Evolutionary conservation across 768 basidiomycete species (phyloP).

Genomic region (Boletus rubropictus): DNA sequence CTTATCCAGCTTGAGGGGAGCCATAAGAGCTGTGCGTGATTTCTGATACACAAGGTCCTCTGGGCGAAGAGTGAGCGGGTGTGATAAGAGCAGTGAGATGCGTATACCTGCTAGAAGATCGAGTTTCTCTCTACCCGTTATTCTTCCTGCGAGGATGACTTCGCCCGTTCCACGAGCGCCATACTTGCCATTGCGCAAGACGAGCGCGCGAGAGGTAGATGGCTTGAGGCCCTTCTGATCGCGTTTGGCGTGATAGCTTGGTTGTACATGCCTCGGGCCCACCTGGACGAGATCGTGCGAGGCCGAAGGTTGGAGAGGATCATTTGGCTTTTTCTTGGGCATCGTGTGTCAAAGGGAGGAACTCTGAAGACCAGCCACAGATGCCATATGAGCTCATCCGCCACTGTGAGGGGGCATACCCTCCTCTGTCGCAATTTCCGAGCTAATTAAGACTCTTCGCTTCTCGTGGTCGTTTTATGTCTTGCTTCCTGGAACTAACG

Average conservation of each 20-base stretch:
- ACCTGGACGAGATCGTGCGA: constrained; percentile 46
- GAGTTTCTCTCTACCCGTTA: constrained; percentile 74
- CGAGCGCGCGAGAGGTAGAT: constrained; percentile 65
- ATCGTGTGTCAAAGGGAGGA: constrained; percentile 6
- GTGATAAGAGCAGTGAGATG: background rate
- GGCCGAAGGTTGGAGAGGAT: constrained; percentile 6
- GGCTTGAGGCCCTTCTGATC: constrained; percentile 50
- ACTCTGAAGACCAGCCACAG: background rate
- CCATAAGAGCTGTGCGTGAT: constrained; percentile 52
- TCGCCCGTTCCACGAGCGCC: constrained; percentile 70
- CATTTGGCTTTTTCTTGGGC: constrained; percentile 31
- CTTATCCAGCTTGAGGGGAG: constrained; percentile 58
- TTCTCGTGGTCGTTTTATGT: no score
- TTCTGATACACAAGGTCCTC: constrained; percentile 58
- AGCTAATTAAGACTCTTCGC: no score
- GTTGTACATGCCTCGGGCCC: constrained; percentile 49
- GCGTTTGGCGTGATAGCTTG: constrained; percentile 33
- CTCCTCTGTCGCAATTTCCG: no score
- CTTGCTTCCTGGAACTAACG: background rate
- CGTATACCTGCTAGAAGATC: constrained; percentile 67
- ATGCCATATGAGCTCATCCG: background rate
- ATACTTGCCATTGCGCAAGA: constrained; percentile 70
- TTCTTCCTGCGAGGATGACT: constrained; percentile 48
- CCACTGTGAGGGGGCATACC: no score
- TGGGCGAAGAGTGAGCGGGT: constrained; percentile 23